These are phyloP conservation scores for Gossypium schwendimanii DNA, from an alignment of 441 rosid species.

Conservation along the genomic window DNA sequence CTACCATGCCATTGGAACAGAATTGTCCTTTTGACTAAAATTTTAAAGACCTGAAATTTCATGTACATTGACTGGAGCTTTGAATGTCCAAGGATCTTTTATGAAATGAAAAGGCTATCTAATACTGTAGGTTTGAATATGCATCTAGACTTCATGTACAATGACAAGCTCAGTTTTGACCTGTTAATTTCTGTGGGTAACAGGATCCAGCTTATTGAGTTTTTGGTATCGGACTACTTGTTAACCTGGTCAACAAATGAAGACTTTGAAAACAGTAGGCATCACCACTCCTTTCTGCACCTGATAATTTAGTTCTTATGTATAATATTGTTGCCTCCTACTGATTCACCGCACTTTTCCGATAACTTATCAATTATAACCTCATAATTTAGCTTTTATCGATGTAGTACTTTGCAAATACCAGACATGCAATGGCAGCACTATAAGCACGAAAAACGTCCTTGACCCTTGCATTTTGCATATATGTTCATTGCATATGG, in stretches of 20 bases:
- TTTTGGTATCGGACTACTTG: constrained; percentile 58
- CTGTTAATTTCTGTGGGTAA: constrained; percentile 10
- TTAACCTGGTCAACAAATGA: constrained; percentile 24
- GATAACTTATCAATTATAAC: not conserved
- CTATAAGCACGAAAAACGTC: not conserved
- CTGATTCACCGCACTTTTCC: not conserved
- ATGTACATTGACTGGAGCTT: not conserved
- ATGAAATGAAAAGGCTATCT: not conserved
- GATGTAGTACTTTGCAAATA: not conserved
- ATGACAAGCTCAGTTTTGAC: not conserved
- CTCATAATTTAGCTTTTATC: not conserved
- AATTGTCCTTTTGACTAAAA: not conserved
- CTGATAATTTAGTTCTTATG: not conserved
- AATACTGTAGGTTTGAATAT: not conserved
- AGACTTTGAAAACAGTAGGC: constrained; percentile 49
- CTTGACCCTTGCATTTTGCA: not conserved
- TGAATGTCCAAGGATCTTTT: not conserved
- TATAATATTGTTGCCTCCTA: not conserved
- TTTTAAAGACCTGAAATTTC: not conserved
- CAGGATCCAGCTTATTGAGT: constrained; percentile 85
- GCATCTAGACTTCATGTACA: not conserved
- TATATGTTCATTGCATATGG: not conserved
- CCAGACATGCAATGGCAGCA: not conserved
- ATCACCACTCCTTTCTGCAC: not conserved
- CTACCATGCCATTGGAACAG: not conserved